Evolutionary conservation across 805 yeast species (phyloP).

Genomic region (Schwanniomyces polymorphus): DNA sequence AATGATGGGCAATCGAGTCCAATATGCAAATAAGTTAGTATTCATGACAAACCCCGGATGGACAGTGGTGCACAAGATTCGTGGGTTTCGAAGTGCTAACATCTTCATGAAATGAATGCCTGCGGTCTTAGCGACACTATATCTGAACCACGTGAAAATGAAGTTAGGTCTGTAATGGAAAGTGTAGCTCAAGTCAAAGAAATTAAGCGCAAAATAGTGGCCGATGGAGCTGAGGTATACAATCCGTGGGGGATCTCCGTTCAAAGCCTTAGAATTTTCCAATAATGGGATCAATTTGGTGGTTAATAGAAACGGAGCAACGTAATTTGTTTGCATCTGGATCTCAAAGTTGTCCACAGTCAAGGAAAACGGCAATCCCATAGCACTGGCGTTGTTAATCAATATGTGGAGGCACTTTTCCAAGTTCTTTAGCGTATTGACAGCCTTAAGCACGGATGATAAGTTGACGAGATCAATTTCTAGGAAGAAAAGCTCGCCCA

Average conservation of each 20-base stretch:
- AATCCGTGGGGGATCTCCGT: slow-evolving; percentile 49
- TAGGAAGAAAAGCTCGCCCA: slow-evolving; percentile 37
- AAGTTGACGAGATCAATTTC: slow-evolving; percentile 38
- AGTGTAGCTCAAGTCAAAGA: slow-evolving; percentile 46
- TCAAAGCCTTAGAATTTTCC: slow-evolving; percentile 34
- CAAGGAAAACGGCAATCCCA: slow-evolving; percentile 67
- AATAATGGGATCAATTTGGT: slow-evolving; percentile 56
- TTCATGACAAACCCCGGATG: slow-evolving; percentile 90
- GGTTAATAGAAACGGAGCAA: slow-evolving; percentile 73
- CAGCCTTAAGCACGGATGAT: slow-evolving; percentile 42
- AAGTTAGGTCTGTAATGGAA: slow-evolving; percentile 65
- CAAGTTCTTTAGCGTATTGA: slow-evolving; percentile 38
- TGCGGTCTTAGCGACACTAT: slow-evolving; percentile 74
- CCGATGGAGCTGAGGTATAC: slow-evolving; percentile 66
- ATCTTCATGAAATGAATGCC: slow-evolving; percentile 72
- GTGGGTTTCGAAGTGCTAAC: slow-evolving; percentile 65
- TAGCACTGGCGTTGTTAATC: slow-evolving; percentile 77
- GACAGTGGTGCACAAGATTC: slow-evolving; percentile 60
- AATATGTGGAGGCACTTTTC: slow-evolving; percentile 60
- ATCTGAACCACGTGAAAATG: slow-evolving; percentile 74
- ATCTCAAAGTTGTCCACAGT: slow-evolving; percentile 76
- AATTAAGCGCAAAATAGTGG: slow-evolving; percentile 52
- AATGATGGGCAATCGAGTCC: slow-evolving; percentile 76
- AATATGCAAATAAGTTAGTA: slow-evolving; percentile 70
- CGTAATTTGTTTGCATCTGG: slow-evolving; percentile 76